Evolutionary conservation across 2,329 filamentous ascomycete genomes (phyloP).

Genomic region (Trichoderma oligosporum): DNA sequence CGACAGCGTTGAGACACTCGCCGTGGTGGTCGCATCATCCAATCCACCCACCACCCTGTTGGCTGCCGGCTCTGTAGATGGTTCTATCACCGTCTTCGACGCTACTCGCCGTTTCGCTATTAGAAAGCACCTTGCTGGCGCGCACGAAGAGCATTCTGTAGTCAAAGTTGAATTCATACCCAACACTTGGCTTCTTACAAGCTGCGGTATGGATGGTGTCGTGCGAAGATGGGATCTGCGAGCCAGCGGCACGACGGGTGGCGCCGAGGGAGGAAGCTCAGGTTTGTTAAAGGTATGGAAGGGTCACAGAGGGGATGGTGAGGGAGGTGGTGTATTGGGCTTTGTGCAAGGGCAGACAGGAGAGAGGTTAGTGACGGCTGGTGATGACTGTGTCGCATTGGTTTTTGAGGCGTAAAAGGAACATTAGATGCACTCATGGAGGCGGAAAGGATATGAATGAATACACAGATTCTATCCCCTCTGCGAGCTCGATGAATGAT

Average conservation of each 20-base stretch:
- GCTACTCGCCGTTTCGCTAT: conserved; percentile 80
- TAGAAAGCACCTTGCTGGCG: conserved; percentile 74
- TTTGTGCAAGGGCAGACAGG: conserved; percentile 81
- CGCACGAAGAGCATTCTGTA: conserved; percentile 83
- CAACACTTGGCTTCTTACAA: conserved; percentile 69
- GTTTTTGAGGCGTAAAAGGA: conserved; percentile 57
- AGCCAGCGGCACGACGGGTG: conserved; percentile 38
- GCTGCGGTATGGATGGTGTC: conserved; percentile 87
- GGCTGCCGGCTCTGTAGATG: conserved; percentile 66
- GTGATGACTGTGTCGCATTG: conserved; percentile 73
- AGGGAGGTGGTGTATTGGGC: conserved; percentile 82
- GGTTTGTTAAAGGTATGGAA: conserved; percentile 84
- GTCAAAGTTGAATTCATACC: conserved; percentile 88
- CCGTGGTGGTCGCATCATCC: conserved; percentile 47
- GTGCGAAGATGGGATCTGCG: conserved; percentile 80
- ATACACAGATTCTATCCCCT: neutral
- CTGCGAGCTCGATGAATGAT: neutral
- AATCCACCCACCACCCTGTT: conserved; percentile 52
- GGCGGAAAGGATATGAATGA: neutral
- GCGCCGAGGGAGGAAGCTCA: conserved; percentile 44
- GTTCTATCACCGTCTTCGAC: conserved; percentile 82
- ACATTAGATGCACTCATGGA: neutral
- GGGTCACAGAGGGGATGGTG: conserved; percentile 79
- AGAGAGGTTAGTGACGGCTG: conserved; percentile 77
- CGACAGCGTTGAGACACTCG: conserved; percentile 71